Evolutionary conservation across 1,284 basidiomycete genomes (phyloP), one percentile per base, ranked within the genome.

Genomic region (Melampsora occidentalis): DNA sequence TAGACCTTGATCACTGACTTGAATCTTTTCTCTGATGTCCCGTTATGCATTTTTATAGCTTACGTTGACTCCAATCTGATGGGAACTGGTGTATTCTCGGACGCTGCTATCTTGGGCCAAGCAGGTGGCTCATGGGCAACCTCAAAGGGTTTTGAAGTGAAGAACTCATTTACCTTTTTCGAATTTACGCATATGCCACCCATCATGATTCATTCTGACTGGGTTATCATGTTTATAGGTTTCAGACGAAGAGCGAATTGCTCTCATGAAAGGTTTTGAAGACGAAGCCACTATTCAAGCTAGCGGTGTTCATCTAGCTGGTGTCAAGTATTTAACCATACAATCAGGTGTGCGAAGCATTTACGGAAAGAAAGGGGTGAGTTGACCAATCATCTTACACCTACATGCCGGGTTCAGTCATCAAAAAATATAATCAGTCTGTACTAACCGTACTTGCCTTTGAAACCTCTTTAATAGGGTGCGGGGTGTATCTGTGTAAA

Each of bases 61-160:
- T 96, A 96, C 86, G 92, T 97, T 83, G 93, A 97, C 84, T 85
- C 85, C 81, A 90, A 94, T 83, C 89, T 97, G 78, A 83, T 96
- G 79, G 91, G 89, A 39, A 90, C 86, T 77, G 90, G 89, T 80
- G 92, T 89, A 84, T 86, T 97, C 82, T 77, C 85, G 57, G 87
- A 88, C 81, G 94, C 92, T 57, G 93, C 93, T 61, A 97, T 97
- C 84, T 79, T 97, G 71, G 94, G 94, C 57, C 87, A 87, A 79
- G 85, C 89, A 80, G 93, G 94, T 68, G 94, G 95, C 78, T 87
- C 95, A 33, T 97, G 95, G 95, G 94, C 93, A 25, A 81, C 87
- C 6, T 89, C 89, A 18, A 16, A 87, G 10, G 91, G 89, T n/a
- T 94, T 90, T 84, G 87, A 83, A 42, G 93, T 96, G 12, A 42